Evolutionary conservation across 306 rosid species (phyloP), one percentile per base, ranked within the genome.

Genomic region (Neltuma alba): DNA sequence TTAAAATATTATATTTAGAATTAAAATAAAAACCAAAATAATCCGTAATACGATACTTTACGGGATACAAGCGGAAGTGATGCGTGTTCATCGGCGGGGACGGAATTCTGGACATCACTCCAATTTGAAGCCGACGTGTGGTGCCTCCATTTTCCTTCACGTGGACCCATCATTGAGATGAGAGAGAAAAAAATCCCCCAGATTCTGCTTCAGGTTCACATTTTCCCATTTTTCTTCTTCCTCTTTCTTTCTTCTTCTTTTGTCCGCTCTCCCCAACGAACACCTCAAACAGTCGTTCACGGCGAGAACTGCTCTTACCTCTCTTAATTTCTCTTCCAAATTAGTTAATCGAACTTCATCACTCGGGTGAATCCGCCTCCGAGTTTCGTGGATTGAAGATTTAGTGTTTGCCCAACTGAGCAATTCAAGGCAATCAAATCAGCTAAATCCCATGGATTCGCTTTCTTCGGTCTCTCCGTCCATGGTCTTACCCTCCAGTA

Each of bases 381-480:
- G 12, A 44, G 21, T 57, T 31, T 11, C 61, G 74, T 45, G 36
- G 2, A 7, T 30, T 68, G 5, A 45, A 13, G 44, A 15, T 30
- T 33, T 75, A 21, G 7, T 34, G 16, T 41, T 40, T 27, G 20
- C 72, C 27, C 38, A 34, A 5, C 34, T 34, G 65, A 72, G 21
- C 41, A 23, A 47, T 42, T 57, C 16, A 58, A 15, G 20, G 37
- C 8, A 20, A 25, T 9, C 65, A 45, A 44, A 36, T 2, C 65
- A 70, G 28, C 21, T 2, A 41, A 38, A 1, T 10, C n/a, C 63
- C 64, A 94, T 95, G 99, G 99, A 95, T 83, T 93, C 98, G 1
- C 91, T 95, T 41, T 88, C 98, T 7, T 86, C 97, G 0, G 95
- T 95, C 0, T 88, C 91, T 0, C 88, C 97, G 25, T 90, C 98